Conservation (phyloP, 2,329 filamentous ascomycete genomes). For the Trichoderma sp. region DNA sequence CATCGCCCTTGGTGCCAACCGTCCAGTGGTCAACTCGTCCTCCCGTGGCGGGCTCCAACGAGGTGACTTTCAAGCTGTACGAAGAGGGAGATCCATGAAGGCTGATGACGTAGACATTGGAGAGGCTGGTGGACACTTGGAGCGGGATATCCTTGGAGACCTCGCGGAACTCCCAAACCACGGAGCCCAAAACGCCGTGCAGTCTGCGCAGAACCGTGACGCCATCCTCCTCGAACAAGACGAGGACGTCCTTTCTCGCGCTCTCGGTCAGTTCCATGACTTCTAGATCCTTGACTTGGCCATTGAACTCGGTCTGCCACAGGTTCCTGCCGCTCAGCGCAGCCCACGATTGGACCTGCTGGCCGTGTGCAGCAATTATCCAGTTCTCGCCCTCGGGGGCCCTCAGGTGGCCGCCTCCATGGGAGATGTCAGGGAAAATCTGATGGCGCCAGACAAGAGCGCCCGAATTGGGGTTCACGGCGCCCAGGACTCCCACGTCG, state of each 20-base stretch:
- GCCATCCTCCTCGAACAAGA: constrained; percentile 60
- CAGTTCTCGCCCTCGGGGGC: constrained; percentile 78
- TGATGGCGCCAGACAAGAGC: constrained; percentile 82
- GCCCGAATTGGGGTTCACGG: constrained; percentile 85
- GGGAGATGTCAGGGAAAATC: constrained; percentile 52
- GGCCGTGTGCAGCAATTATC: constrained; percentile 70
- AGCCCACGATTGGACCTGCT: constrained; percentile 76
- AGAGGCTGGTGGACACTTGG: constrained; percentile 68
- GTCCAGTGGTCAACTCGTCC: constrained; percentile 68
- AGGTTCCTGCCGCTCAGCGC: constrained; percentile 74
- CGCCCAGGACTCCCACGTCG: constrained; percentile 78
- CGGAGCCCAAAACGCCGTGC: constrained; percentile 67
- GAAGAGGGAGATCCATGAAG: constrained; percentile 68
- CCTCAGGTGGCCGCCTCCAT: constrained; percentile 56
- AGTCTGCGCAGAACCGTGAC: constrained; percentile 65
- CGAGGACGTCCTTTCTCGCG: constrained; percentile 67
- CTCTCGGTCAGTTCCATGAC: constrained; percentile 68
- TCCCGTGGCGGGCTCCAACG: constrained; percentile 71
- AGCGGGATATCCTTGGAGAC: constrained; percentile 67
- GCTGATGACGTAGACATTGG: constrained; percentile 74
- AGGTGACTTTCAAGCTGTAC: constrained; percentile 73
- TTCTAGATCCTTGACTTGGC: constrained; percentile 67
- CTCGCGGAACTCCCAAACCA: constrained; percentile 77
- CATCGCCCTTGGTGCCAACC: constrained; percentile 71
- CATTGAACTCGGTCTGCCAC: constrained; percentile 67